Conservation (phyloP, 768 basidiomycete genomes). For the Podaxis mareebaensis region DNA sequence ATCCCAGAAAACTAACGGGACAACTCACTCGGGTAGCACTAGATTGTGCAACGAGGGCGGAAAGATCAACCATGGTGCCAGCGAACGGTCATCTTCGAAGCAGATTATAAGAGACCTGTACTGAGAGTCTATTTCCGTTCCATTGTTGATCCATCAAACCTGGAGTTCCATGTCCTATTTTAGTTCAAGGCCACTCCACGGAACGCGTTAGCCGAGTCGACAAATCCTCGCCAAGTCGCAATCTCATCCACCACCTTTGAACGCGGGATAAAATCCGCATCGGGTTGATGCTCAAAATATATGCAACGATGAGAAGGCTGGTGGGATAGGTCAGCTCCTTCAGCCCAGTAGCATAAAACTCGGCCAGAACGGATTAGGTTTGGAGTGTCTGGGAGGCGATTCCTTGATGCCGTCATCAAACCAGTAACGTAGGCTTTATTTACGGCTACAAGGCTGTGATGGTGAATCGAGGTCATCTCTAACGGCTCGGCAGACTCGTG, state of each 20-base stretch:
- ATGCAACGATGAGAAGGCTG: too few species aligned
- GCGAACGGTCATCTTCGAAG: neutral
- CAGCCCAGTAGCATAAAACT: too few species aligned
- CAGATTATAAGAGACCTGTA: neutral
- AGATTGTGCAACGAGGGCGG: neutral
- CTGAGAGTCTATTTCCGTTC: neutral
- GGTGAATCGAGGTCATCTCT: too few species aligned
- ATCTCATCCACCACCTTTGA: neutral
- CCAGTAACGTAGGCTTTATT: too few species aligned
- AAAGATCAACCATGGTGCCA: neutral
- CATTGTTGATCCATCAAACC: neutral
- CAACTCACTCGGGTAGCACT: neutral
- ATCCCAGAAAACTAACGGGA: neutral
- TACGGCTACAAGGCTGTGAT: too few species aligned
- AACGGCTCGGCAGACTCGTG: too few species aligned
- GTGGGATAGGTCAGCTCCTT: too few species aligned
- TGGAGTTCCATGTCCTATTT: neutral
- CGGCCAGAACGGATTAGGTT: too few species aligned
- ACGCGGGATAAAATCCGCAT: too few species aligned
- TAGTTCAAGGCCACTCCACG: neutral
- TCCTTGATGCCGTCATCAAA: too few species aligned
- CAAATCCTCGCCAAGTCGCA: neutral
- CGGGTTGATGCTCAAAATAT: too few species aligned
- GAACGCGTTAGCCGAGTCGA: neutral
- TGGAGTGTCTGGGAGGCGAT: too few species aligned